Evolutionary conservation across 805 yeast genomes (phyloP), one percentile per base, ranked within the genome.

Genomic region (Saccharomycopsis sp.): DNA sequence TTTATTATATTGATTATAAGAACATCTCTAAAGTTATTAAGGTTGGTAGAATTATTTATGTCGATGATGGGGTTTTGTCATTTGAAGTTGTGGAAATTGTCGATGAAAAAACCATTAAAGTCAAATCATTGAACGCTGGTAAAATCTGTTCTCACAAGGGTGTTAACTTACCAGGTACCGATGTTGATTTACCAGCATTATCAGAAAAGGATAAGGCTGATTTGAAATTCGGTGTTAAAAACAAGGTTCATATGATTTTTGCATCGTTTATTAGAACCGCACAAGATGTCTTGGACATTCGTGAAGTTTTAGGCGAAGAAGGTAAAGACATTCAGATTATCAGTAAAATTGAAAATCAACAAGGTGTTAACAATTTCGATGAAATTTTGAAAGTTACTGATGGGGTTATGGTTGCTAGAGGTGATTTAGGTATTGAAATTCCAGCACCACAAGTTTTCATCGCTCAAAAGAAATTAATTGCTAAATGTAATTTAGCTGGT

Each of bases 331-430:
- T 93, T 69, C 94, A 93, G 77, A 88, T 93, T 72, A 89, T 93
- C 60, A 83, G 87, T 66, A 93, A 93, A 79, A 90, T 93, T 65
- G 98, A 93, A 77, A 89, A 88, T 77, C 97, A 90, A 75, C 98
- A 93, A 73, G 98, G 98, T 78, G 97, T 93, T 61, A 89, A 93
- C 85, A 93, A 93, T 81, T 93, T 93, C 65, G 98, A 93, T 69
- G 97, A 86, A 53, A 93, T 93, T 64, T 80, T 93, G 65, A 67
- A 66, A 60, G 95, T 81, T 68, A 93, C 98, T 53, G 98, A 93
- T 66, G 98, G 97, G 76, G 96, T 93, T 63, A 93, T 93, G 98
- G 97, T 93, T 67, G 98, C 98, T 62, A 84, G 98, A 74, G 98
- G 98, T 77, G 98, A 93, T 70, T 78, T 93, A 61, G 98, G 98